Evolutionary conservation across 1,139 yeast species (phyloP).

Genomic region (Debaryomyces subglobosus): DNA sequence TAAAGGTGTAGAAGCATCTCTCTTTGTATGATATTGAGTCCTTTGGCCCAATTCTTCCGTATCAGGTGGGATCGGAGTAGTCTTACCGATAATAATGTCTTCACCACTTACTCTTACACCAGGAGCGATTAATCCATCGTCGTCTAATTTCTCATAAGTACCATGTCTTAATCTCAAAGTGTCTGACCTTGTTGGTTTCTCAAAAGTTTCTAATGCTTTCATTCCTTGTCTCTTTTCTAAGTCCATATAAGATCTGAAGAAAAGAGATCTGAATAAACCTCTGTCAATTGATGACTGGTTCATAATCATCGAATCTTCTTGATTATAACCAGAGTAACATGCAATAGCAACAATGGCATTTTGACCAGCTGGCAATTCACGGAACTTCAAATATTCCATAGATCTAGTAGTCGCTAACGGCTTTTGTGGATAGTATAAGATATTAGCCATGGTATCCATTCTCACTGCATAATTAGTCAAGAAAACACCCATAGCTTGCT

Average conservation of each 20-base stretch:
- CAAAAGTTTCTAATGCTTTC: constrained; percentile 95
- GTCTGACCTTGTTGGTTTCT: constrained; percentile 92
- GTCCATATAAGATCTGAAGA: constrained; percentile 97
- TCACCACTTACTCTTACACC: constrained; percentile 99
- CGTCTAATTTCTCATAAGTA: constrained; percentile 96
- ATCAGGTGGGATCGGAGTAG: constrained; percentile 98
- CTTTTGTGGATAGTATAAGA: constrained; percentile 95
- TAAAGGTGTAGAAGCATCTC: constrained; percentile 97
- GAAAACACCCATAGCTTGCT: constrained; percentile 99
- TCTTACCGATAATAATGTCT: constrained; percentile 96
- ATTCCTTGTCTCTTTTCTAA: constrained; percentile 98
- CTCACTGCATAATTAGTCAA: constrained; percentile 93
- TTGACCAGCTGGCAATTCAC: constrained; percentile 99
- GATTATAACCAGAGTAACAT: constrained; percentile 98
- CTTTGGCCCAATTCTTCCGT: constrained; percentile 98
- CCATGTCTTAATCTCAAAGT: constrained; percentile 96
- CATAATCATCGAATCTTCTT: constrained; percentile 99
- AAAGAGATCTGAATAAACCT: constrained; percentile 92
- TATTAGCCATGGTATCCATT: constrained; percentile 99
- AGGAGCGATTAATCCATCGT: constrained; percentile 96
- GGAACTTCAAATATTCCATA: constrained; percentile 94
- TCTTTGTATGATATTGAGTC: constrained; percentile 95
- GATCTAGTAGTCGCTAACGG: constrained; percentile 99
- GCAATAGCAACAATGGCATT: constrained; percentile 98
- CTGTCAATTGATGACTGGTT: constrained; percentile 97